Evolutionary conservation across 2,329 filamentous ascomycete genomes (phyloP).

Genomic region (Podosphaera xanthii): DNA sequence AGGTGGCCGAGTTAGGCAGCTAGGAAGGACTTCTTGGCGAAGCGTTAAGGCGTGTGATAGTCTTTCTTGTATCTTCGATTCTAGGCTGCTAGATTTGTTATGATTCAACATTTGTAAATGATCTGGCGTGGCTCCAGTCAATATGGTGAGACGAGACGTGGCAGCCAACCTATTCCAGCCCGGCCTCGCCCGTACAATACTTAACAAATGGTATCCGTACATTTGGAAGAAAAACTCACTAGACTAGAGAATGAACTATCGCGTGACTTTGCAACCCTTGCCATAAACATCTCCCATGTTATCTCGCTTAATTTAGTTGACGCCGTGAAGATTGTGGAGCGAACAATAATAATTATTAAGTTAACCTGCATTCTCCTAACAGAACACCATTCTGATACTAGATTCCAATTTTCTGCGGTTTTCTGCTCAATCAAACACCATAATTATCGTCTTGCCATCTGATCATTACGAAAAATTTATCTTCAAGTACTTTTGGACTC

Average conservation of each 20-base stretch:
- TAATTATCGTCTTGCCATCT: background rate
- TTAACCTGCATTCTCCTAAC: slow-evolving; percentile 4
- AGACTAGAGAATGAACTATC: background rate
- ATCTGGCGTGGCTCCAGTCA: no score
- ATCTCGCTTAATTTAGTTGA: background rate
- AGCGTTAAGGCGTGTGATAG: no score
- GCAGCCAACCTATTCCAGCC: no score
- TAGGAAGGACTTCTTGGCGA: no score
- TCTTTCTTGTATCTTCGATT: no score
- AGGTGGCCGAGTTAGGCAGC: no score
- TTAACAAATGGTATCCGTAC: no score
- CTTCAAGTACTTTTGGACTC: background rate
- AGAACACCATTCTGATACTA: background rate
- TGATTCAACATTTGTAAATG: no score
- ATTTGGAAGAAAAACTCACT: no score
- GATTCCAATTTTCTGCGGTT: background rate
- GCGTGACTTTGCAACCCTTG: background rate
- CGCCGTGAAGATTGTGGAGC: background rate
- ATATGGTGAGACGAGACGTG: no score
- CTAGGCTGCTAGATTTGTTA: no score
- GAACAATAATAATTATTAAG: slow-evolving; percentile 4
- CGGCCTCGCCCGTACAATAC: no score
- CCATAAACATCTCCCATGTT: background rate
- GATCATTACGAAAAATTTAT: background rate
- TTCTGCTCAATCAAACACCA: background rate